Evolutionary conservation across 1,284 basidiomycete species (phyloP), one percentile per base, ranked within the genome.

Genomic region (Ganoderma boninense): DNA sequence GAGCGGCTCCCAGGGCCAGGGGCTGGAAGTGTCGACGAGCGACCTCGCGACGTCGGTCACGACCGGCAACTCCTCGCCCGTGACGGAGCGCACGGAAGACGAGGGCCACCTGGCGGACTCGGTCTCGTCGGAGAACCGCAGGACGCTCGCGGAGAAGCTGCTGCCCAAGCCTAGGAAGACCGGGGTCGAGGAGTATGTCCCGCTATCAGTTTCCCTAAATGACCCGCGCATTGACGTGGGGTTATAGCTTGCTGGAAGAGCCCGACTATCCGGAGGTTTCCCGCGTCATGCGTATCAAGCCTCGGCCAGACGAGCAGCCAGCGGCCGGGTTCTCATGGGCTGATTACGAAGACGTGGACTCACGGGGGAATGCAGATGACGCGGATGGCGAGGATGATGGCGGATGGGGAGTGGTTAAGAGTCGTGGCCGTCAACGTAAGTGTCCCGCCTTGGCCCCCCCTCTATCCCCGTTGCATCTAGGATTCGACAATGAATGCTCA

Each of bases 371-470:
- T 7, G 86, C 83, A 42, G 86, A 87, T 65, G 88, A 90, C 68
- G 87, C 86, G 5, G 89, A 87, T 71, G 87, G 84, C 13, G 89
- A 89, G 73, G 88, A 87, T 64, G 88, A 89, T 68, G 85, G 84
- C 1, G 86, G 85, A 10, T 94, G 93, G 93, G 92, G 89, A 32
- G 87, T 94, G 42, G 92, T 95, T 72, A 87, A 85, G 79, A 87
- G 87, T 73, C 86, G 87, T 66, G 76, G 77, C 65, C 85, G 82
- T 65, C 71, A 84, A 71, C 86, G 87, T 89, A 81, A 71, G 85
- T 81, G 49, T 66, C 65, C 29, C 29, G 42, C 35, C 3, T 29
- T 57, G 16, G 11, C 8, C 49, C 32, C 65, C 16, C 8, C 49
- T 54, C 18, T n/a, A n/a, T 59, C 20, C 35, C 29, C 35, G 20